Evolutionary conservation across 2,329 filamentous ascomycete genomes (phyloP).

Genomic region (Orbilia ellipsospora): DNA sequence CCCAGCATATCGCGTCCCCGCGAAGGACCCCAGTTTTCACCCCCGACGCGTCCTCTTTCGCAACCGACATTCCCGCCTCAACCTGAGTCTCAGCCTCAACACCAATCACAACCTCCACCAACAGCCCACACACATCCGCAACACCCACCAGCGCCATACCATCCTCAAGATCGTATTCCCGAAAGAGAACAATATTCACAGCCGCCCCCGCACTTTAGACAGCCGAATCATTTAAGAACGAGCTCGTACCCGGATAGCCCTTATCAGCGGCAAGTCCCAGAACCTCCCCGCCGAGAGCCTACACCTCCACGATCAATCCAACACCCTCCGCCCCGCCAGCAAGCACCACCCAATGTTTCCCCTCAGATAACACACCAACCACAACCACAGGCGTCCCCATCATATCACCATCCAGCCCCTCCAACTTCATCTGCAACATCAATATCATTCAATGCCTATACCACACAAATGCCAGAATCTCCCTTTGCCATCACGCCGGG

Average conservation of each 20-base stretch:
- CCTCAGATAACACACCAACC: conserved; percentile 36
- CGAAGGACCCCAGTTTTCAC: conserved; percentile 38
- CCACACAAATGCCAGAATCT: conserved; percentile 58
- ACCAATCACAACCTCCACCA: conserved; percentile 7
- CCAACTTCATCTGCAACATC: conserved; percentile 55
- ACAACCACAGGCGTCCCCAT: conserved; percentile 52
- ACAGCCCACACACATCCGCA: conserved; percentile 14
- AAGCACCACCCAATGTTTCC: conserved; percentile 28
- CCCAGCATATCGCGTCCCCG: conserved; percentile 43
- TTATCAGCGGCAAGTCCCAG: conserved; percentile 39
- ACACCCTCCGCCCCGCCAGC: conserved; percentile 22
- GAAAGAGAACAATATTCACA: conserved; percentile 42
- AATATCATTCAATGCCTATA: conserved; percentile 58
- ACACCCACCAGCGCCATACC: conserved; percentile 22
- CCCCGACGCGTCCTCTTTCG: conserved; percentile 46
- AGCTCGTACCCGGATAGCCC: conserved; percentile 47
- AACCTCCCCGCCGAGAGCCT: conserved; percentile 46
- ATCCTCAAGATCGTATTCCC: conserved; percentile 35
- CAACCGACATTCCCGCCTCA: conserved; percentile 46
- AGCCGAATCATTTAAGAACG: conserved; percentile 40
- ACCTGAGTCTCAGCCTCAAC: conserved; percentile 20
- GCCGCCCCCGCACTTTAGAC: conserved; percentile 38
- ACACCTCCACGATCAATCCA: conserved; percentile 31
- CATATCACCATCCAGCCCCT: conserved; percentile 56
- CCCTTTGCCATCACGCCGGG: conserved; percentile 58